Conservation (phyloP, 208 protist genomes). For the Wallacemonas sp. region DNA sequence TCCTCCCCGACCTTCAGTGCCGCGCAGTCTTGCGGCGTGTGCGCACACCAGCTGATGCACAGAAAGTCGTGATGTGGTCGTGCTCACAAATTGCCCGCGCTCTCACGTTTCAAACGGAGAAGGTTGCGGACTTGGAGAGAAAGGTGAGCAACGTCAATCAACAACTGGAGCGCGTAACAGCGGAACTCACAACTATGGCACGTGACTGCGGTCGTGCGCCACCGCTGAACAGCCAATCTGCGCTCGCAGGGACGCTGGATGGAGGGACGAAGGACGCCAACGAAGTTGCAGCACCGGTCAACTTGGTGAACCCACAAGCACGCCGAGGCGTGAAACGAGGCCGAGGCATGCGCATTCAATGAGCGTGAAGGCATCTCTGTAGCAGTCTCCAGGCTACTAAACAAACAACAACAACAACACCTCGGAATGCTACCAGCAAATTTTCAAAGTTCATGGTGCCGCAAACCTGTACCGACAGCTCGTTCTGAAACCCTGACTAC, state of each 20-base stretch:
- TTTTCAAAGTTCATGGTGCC: no score
- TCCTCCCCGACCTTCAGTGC: background rate
- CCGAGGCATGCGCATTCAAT: slow-evolving; percentile 13
- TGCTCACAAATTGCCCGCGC: background rate
- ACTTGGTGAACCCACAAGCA: slow-evolving; percentile 18
- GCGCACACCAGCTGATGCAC: background rate
- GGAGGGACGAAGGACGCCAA: background rate
- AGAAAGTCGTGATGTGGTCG: slow-evolving; percentile 1
- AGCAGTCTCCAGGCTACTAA: background rate
- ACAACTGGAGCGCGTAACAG: background rate
- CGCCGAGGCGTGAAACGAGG: slow-evolving; percentile 7
- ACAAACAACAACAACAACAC: background rate
- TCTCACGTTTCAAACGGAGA: background rate
- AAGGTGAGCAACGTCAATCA: background rate
- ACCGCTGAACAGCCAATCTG: background rate
- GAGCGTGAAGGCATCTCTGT: background rate
- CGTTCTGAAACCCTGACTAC: no score
- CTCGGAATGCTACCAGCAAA: no score
- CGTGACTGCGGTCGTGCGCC: background rate
- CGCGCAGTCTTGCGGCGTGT: background rate
- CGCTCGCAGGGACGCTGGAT: background rate
- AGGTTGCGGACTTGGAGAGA: background rate
- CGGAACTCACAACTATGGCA: background rate
- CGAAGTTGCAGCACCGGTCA: background rate
- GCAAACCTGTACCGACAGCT: no score